These are phyloP conservation scores for Phlyctochytrium planicorne DNA, from an alignment of 192 early-diverging fungal genomes.

Conservation along the genomic window DNA sequence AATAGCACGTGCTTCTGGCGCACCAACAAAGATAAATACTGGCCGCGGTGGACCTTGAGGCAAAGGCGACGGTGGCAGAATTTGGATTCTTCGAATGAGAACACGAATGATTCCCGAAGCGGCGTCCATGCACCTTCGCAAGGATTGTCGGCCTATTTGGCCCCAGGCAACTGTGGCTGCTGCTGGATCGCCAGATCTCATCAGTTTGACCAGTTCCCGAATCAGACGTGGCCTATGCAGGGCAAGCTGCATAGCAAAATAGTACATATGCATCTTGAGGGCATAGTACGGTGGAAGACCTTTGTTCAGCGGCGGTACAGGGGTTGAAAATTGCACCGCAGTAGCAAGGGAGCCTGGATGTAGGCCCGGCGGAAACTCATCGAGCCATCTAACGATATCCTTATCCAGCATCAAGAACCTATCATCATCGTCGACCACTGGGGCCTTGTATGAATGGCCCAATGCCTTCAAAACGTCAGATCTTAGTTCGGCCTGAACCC, in stretches of 20 bases:
- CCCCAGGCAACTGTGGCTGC: background rate
- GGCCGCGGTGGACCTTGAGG: background rate
- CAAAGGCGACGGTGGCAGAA: background rate
- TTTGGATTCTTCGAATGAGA: background rate
- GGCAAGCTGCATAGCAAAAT: background rate
- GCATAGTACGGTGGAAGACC: background rate
- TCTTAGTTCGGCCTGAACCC: background rate
- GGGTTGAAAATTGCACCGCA: constrained; percentile 1
- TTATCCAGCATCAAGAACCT: background rate
- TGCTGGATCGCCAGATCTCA: background rate
- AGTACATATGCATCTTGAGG: background rate
- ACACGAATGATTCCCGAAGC: background rate
- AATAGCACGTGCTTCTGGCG: background rate
- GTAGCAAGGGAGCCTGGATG: background rate
- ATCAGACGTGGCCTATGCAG: background rate
- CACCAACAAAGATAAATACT: background rate
- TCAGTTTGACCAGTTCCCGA: background rate
- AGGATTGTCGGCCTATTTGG: background rate
- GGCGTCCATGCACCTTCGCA: background rate
- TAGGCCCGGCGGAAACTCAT: background rate
- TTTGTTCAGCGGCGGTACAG: background rate
- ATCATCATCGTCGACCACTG: background rate
- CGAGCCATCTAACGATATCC: background rate
- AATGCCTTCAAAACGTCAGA: background rate
- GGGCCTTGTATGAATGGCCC: too few species aligned